These are phyloP conservation scores for Plectosphaerella plurivora DNA, from an alignment of 2,329 filamentous ascomycete genomes.

Conservation along the genomic window DNA sequence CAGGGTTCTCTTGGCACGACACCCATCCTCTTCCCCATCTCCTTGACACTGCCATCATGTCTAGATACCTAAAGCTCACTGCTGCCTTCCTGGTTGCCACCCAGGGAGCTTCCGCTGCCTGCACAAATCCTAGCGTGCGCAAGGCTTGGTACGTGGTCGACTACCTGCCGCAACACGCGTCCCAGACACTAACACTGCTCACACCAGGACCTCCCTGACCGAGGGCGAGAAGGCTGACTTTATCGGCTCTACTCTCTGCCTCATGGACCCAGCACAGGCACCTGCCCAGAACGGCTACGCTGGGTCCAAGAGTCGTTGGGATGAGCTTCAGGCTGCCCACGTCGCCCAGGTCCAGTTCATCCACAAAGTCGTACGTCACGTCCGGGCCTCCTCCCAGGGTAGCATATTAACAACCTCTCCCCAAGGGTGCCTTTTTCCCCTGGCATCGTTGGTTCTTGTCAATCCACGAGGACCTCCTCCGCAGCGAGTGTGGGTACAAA, in stretches of 20 bases:
- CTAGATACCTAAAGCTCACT: too few relatives aligned
- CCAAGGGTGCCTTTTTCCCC: conserved; percentile 1
- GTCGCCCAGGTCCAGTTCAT: conserved; percentile 8
- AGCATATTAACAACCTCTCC: too few relatives aligned
- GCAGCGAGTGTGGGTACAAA: too few relatives aligned
- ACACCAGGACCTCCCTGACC: conserved; percentile 2
- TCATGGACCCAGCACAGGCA: conserved; percentile 6
- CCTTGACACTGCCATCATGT: too few relatives aligned
- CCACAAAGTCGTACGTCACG: conserved; percentile 5
- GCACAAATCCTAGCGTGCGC: conserved; percentile 1
- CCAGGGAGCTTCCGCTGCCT: neutral
- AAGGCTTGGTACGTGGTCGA: neutral
- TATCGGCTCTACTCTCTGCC: conserved; percentile 5
- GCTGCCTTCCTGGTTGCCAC: neutral
- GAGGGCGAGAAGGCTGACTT: conserved; percentile 5
- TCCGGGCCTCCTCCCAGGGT: neutral
- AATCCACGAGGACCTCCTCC: too few relatives aligned
- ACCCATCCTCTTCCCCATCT: too few relatives aligned
- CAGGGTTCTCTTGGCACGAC: too few relatives aligned
- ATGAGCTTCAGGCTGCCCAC: conserved; percentile 9
- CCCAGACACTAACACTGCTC: too few relatives aligned
- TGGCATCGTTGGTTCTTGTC: too few relatives aligned
- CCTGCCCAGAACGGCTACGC: conserved; percentile 5
- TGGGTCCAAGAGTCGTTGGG: conserved; percentile 6
- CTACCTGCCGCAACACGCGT: neutral